Evolutionary conservation across 441 rosid genomes (phyloP).

Genomic region (Aquilaria agallochum): DNA sequence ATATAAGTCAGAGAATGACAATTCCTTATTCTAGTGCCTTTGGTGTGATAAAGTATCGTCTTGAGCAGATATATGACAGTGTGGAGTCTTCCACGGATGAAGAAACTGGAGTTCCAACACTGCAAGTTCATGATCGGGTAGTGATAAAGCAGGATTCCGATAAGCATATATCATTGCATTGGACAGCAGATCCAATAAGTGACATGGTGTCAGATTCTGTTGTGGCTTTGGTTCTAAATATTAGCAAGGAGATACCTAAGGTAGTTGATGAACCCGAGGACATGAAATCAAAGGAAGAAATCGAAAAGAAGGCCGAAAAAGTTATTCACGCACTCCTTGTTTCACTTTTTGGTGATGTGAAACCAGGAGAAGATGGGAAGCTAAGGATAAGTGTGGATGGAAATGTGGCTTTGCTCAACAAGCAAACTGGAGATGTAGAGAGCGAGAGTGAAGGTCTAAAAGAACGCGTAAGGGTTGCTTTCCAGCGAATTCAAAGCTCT

Average conservation of each 20-base stretch:
- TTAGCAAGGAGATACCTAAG: conserved; percentile 76
- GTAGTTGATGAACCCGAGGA: conserved; percentile 53
- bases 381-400: conserved; percentile 71
- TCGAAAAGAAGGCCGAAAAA: conserved; percentile 73
- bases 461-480: conserved; percentile 73
- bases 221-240: conserved; percentile 75
- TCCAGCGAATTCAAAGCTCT: conserved; percentile 60
- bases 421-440: conserved; percentile 80
- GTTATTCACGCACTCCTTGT: conserved; percentile 70
- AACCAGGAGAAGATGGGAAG: conserved; percentile 73
- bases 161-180: conserved; percentile 75
- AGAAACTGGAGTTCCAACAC: conserved; percentile 58
- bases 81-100: conserved; percentile 77
- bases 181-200: conserved; percentile 80
- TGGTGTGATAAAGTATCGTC: conserved; percentile 75
- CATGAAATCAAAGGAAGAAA: conserved; percentile 56
- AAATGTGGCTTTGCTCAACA: conserved; percentile 69
- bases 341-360: conserved; percentile 87
- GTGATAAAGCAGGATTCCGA: conserved; percentile 79
- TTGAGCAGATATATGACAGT: conserved; percentile 78
- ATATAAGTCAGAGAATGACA: conserved; percentile 73
- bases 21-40: conserved; percentile 76
- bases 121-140: conserved; percentile 68
- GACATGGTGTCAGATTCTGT: conserved; percentile 93
- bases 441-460: conserved; percentile 79